Evolutionary conservation across 2,329 filamentous ascomycete species (phyloP).

Genomic region (Chalaropsis thielavioides): DNA sequence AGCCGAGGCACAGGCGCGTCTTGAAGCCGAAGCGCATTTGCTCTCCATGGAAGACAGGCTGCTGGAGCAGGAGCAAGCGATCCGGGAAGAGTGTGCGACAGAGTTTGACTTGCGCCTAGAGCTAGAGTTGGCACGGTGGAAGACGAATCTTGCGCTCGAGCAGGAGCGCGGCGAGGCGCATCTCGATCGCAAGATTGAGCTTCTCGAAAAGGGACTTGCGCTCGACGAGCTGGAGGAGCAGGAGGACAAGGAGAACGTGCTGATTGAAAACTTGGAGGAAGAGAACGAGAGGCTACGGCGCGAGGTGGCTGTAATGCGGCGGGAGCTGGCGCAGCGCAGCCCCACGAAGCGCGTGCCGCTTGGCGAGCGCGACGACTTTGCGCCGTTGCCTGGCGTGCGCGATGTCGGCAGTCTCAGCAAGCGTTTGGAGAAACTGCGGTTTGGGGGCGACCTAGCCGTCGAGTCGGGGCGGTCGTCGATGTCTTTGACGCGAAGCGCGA

Average conservation of each 20-base stretch:
- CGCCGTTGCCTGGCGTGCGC: slow-evolving; percentile 9
- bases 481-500: neutral
- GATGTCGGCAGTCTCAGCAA: slow-evolving; percentile 12
- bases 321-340: slow-evolving; percentile 49
- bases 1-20: slow-evolving; percentile 54
- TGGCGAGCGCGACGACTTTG: slow-evolving; percentile 38
- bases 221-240: slow-evolving; percentile 25
- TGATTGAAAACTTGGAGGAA: slow-evolving; percentile 49
- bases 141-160: slow-evolving; percentile 62
- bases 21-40: slow-evolving; percentile 59
- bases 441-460: neutral
- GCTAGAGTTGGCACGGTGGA: slow-evolving; percentile 67
- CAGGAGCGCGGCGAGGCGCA: slow-evolving; percentile 69
- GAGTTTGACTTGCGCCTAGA: slow-evolving; percentile 73
- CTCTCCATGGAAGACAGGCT: slow-evolving; percentile 52
- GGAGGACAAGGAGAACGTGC: slow-evolving; percentile 42
- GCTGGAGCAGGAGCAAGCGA: slow-evolving; percentile 59
- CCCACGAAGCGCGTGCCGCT: slow-evolving; percentile 46
- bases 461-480: neutral
- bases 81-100: slow-evolving; percentile 74
- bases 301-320: slow-evolving; percentile 49
- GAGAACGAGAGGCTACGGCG: slow-evolving; percentile 57
- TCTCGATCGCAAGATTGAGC: slow-evolving; percentile 71
- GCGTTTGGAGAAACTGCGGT: slow-evolving; percentile 11
- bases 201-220: slow-evolving; percentile 37